These are phyloP conservation scores for Auricularia sp. DNA, from an alignment of 768 basidiomycete species.

Conservation along the genomic window DNA sequence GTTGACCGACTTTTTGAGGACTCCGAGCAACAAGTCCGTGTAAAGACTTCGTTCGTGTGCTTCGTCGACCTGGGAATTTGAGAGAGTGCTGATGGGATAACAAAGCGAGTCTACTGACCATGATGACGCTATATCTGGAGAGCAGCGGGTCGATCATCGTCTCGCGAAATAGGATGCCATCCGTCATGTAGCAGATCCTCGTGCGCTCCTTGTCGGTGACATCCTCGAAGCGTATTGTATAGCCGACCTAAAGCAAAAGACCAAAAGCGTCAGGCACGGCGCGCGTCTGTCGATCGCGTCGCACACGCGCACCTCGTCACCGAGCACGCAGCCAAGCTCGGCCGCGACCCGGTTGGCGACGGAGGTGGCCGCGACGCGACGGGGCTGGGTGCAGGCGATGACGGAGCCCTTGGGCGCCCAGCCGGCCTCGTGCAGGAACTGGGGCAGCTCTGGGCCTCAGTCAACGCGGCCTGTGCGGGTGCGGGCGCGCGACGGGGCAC, in stretches of 20 bases:
- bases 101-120: slow-evolving; percentile 43
- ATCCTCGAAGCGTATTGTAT: slow-evolving; percentile 95
- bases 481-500: not conserved
- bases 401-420: slow-evolving; percentile 77
- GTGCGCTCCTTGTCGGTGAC: slow-evolving; percentile 77
- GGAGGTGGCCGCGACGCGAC: slow-evolving; percentile 89
- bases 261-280: not conserved
- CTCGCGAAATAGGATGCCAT: slow-evolving; percentile 96
- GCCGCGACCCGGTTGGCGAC: slow-evolving; percentile 84
- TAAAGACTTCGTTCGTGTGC: slow-evolving; percentile 96
- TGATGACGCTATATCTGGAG: slow-evolving; percentile 88
- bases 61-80: slow-evolving; percentile 63
- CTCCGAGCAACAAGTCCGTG: slow-evolving; percentile 83
- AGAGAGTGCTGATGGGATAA: not conserved
- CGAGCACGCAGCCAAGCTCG: slow-evolving; percentile 83
- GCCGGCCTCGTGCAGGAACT: slow-evolving; percentile 88
- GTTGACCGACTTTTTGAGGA: slow-evolving; percentile 74
- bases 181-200: slow-evolving; percentile 90
- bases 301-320: slow-evolving; percentile 59
- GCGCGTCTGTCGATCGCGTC: too few species aligned
- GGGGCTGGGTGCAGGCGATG: slow-evolving; percentile 87
- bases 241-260: slow-evolving; percentile 63
- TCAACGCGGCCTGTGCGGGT: not conserved
- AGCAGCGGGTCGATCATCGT: slow-evolving; percentile 85
- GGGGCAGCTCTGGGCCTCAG: slow-evolving; percentile 67